These are phyloP conservation scores for Ziziphus jujuba DNA, from an alignment of 306 rosid species.

Conservation along the genomic window DNA sequence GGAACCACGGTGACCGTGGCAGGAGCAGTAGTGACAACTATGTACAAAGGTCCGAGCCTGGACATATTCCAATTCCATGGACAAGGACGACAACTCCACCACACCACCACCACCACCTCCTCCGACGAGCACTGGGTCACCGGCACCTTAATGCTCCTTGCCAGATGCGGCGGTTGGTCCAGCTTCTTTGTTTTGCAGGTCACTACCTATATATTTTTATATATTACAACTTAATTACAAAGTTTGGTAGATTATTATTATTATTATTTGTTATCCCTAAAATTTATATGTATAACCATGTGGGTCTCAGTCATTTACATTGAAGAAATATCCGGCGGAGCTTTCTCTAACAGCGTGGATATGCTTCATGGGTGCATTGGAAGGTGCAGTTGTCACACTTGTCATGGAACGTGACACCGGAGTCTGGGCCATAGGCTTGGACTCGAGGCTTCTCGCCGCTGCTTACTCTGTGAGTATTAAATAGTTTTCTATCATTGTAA, in stretches of 20 bases:
- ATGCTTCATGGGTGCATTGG: constrained; percentile 67
- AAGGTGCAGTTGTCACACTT: constrained; percentile 67
- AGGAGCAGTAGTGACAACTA: constrained; percentile 95
- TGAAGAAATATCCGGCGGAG: constrained; percentile 91
- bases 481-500: too few relatives aligned
- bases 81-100: constrained; percentile 25
- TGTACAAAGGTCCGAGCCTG: constrained; percentile 85
- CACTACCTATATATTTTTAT: not conserved
- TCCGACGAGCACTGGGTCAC: constrained; percentile 62
- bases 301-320: constrained; percentile 65
- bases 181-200: constrained; percentile 93
- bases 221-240: too few relatives aligned
- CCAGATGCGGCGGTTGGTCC: constrained; percentile 80
- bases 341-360: constrained; percentile 93
- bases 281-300: not conserved
- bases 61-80: constrained; percentile 53
- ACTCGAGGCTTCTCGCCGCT: constrained; percentile 96
- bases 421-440: constrained; percentile 90
- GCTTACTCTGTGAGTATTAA: constrained; percentile 74
- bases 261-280: too few relatives aligned
- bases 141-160: constrained; percentile 70
- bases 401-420: constrained; percentile 69
- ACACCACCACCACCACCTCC: constrained; percentile 26
- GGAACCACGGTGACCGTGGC: constrained; percentile 76
- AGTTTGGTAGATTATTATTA: too few relatives aligned